Percentiles rank a stretch among this genome's conserved stretches.
Evolutionary conservation across 1,139 yeast genomes (phyloP).

Genomic region (Debaryomyces nepalensis): DNA sequence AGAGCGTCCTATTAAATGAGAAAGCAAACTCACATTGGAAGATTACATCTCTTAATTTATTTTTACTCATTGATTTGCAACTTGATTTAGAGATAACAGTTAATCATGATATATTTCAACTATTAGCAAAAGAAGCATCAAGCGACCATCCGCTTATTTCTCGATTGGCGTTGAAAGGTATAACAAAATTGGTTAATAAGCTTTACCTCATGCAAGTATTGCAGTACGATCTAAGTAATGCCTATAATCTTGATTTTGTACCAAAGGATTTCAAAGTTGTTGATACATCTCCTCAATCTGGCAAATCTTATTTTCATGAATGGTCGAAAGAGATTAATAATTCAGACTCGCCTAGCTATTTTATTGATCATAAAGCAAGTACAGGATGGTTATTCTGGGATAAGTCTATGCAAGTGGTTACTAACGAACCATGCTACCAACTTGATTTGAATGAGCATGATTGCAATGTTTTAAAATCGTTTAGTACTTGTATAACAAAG

Average conservation of each 20-base stretch:
- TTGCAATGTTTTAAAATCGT: conserved; percentile 38
- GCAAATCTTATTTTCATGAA: conserved; percentile 39
- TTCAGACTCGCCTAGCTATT: conserved; percentile 52
- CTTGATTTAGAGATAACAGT: conserved; percentile 57
- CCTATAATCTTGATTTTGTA: conserved; percentile 46
- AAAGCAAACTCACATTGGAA: conserved; percentile 68
- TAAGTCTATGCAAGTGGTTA: conserved; percentile 53
- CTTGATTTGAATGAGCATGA: conserved; percentile 47
- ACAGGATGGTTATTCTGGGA: conserved; percentile 88
- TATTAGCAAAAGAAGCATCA: conserved; percentile 59
- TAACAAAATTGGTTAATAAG: conserved; percentile 59
- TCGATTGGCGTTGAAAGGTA: conserved; percentile 64
- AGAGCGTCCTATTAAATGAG: conserved; percentile 44
- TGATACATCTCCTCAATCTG: conserved; percentile 41
- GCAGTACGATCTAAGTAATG: conserved; percentile 54
- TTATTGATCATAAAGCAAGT: conserved; percentile 58
- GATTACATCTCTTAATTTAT: conserved; percentile 57
- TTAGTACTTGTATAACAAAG: conserved; percentile 53
- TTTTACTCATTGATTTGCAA: conserved; percentile 59
- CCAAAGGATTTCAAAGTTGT: conserved; percentile 45
- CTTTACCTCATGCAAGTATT: conserved; percentile 56
- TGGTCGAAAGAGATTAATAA: conserved; percentile 63
- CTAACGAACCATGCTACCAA: conserved; percentile 27
- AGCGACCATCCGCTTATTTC: conserved; percentile 76
- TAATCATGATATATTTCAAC: conserved; percentile 45